A percentile compares a stretch with the other conserved stretches of the same genome.
These are phyloP conservation scores for Xylaria sp. DNA, from an alignment of 2,329 filamentous ascomycete species.

Conservation along the genomic window DNA sequence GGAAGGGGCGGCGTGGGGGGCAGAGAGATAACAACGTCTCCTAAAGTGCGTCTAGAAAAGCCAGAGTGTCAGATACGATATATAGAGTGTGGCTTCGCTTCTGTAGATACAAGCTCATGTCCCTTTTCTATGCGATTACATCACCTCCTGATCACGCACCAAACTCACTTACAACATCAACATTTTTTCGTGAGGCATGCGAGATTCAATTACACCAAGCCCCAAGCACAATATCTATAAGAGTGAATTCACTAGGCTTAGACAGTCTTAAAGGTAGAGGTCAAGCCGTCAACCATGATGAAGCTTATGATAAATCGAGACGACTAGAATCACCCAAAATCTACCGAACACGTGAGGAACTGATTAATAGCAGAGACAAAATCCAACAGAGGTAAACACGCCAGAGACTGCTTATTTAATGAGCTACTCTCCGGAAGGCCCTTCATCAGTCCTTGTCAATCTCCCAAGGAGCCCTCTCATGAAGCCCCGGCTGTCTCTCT, in stretches of 20 bases:
- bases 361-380: neutral
- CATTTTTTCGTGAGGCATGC: neutral
- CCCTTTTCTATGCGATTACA: neutral
- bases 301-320: neutral
- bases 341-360: neutral
- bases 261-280: too few relatives aligned
- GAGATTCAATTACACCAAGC: neutral
- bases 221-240: neutral
- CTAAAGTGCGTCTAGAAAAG: neutral
- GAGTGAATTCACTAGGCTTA: neutral
- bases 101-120: conserved; percentile 3
- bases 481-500: neutral
- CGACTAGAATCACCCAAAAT: neutral
- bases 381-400: neutral
- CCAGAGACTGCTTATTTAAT: neutral
- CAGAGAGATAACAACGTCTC: neutral
- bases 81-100: conserved; percentile 1
- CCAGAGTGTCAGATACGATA: conserved; percentile 4
- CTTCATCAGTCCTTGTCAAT: neutral
- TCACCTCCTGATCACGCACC: neutral
- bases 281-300: neutral
- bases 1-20: neutral
- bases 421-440: neutral
- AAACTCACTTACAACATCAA: conserved; percentile 1
- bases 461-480: neutral